phyloP scores from a whole-genome alignment of 768 basidiomycete species.

The Lactarius akahatsu region DNA sequence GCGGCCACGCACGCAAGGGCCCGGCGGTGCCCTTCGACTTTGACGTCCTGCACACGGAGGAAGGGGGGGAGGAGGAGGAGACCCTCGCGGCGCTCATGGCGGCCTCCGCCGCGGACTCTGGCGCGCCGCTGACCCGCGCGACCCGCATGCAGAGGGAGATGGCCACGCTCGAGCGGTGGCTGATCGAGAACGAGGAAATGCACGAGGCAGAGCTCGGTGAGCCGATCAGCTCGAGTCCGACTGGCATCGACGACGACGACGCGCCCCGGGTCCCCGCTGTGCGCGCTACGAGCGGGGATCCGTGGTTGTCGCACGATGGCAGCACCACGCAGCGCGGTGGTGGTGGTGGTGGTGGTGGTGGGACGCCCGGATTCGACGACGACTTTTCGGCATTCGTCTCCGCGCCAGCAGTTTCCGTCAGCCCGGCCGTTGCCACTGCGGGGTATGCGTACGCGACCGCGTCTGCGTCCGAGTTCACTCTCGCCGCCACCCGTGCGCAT shows the following conservation, averaged over 20 bases:
- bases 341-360: too few species aligned
- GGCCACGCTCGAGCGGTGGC: slow-evolving; percentile 60
- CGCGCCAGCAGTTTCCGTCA: slow-evolving; percentile 39
- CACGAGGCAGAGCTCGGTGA: slow-evolving; percentile 29
- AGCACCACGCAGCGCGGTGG: slow-evolving; percentile 8
- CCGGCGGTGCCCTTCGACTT: slow-evolving; percentile 33
- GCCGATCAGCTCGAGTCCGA: neutral
- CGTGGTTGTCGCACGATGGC: slow-evolving; percentile 25
- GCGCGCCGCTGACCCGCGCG: slow-evolving; percentile 20
- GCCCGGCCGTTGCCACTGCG: slow-evolving; percentile 10
- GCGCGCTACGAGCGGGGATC: slow-evolving; percentile 13
- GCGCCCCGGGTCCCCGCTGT: slow-evolving; percentile 4
- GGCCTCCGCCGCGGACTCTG: slow-evolving; percentile 31
- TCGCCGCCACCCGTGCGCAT: slow-evolving; percentile 2
- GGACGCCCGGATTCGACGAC: slow-evolving; percentile 60
- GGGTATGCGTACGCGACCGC: neutral
- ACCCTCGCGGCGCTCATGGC: slow-evolving; percentile 37
- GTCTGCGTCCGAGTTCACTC: slow-evolving; percentile 3
- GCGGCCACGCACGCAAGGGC: slow-evolving; percentile 33
- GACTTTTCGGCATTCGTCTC: slow-evolving; percentile 78
- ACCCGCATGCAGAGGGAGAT: slow-evolving; percentile 49
- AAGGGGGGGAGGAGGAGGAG: slow-evolving; percentile 42
- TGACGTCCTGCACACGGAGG: slow-evolving; percentile 27
- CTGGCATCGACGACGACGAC: neutral
- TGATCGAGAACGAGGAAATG: slow-evolving; percentile 50